Evolutionary conservation across 2,329 filamentous ascomycete genomes (phyloP).

Genomic region (Arthroderma sp.): DNA sequence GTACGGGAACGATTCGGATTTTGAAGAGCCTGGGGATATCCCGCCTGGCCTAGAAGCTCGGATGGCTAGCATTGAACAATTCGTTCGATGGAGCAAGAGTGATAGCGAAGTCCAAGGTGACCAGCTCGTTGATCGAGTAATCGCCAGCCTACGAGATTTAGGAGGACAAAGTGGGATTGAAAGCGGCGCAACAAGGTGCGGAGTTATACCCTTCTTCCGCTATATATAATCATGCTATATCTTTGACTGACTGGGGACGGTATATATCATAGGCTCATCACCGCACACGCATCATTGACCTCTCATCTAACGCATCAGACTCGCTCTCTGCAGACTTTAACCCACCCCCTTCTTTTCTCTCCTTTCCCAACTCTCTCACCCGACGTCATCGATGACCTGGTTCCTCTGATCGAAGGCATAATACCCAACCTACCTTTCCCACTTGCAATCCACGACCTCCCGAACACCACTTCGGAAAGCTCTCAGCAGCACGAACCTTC

Average conservation of each 20-base stretch:
- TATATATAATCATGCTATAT: not conserved
- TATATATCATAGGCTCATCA: conserved; percentile 36
- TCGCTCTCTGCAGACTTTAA: conserved; percentile 45
- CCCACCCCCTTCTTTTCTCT: conserved; percentile 46
- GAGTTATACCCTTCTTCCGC: not conserved
- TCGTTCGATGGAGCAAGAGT: conserved; percentile 41
- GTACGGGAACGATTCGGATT: conserved; percentile 44
- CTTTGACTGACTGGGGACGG: too few species aligned
- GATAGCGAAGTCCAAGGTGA: conserved; percentile 40
- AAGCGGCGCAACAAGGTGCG: conserved; percentile 42
- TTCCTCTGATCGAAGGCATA: conserved; percentile 43
- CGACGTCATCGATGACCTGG: conserved; percentile 43
- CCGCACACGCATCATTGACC: conserved; percentile 44
- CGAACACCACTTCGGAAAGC: not conserved
- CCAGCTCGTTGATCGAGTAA: conserved; percentile 39
- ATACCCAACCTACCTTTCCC: conserved; percentile 41
- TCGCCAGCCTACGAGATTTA: conserved; percentile 39
- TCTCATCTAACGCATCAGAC: conserved; percentile 50
- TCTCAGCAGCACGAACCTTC: conserved; percentile 10
- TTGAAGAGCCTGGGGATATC: conserved; percentile 40
- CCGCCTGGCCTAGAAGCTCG: conserved; percentile 41
- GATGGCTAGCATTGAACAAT: conserved; percentile 43
- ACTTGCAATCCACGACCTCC: conserved; percentile 12
- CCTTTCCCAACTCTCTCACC: conserved; percentile 40
- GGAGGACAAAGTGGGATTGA: conserved; percentile 44